Percentiles rank a stretch among this genome's conserved stretches.
Conservation (phyloP, 352 stramenopile species). For the Globisporangium nagaii region DNA sequence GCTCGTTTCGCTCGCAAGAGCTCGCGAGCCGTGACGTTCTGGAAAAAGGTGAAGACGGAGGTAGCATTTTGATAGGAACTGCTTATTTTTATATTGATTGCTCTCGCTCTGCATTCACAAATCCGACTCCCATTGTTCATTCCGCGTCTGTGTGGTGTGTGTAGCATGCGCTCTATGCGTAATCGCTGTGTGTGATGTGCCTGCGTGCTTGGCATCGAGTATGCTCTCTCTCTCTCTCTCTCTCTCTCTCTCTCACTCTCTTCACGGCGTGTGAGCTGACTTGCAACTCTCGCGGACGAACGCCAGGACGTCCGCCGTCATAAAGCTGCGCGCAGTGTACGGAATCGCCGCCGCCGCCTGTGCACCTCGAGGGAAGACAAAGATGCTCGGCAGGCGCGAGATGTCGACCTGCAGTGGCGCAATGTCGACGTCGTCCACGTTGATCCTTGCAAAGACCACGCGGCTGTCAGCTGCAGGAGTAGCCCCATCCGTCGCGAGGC, state of each 20-base stretch:
- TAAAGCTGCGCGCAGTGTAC: constrained; percentile 5
- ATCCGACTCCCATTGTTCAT: too few relatives aligned
- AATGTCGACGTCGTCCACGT: constrained; percentile 18
- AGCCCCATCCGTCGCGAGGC: background rate
- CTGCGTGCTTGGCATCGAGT: background rate
- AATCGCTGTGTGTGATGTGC: background rate
- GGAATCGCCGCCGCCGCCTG: background rate
- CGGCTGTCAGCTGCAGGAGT: background rate
- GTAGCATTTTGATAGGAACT: constrained; percentile 10
- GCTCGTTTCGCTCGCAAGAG: background rate
- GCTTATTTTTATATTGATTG: constrained; percentile 9
- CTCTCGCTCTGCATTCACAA: background rate
- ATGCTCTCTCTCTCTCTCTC: too few relatives aligned
- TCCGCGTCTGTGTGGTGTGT: too few relatives aligned
- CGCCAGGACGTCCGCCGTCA: background rate
- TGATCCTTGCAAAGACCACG: constrained; percentile 10
- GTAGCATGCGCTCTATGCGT: background rate
- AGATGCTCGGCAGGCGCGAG: constrained; percentile 5
- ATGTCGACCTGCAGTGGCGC: background rate
- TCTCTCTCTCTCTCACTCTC: too few relatives aligned
- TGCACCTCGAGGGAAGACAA: constrained; percentile 2
- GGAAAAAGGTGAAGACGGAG: background rate
- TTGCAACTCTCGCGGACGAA: constrained; percentile 5
- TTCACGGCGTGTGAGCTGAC: too few relatives aligned
- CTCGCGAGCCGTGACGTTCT: background rate